These are phyloP conservation scores for Diaporthe eres DNA, from an alignment of 2,329 filamentous ascomycete genomes.

Conservation along the genomic window DNA sequence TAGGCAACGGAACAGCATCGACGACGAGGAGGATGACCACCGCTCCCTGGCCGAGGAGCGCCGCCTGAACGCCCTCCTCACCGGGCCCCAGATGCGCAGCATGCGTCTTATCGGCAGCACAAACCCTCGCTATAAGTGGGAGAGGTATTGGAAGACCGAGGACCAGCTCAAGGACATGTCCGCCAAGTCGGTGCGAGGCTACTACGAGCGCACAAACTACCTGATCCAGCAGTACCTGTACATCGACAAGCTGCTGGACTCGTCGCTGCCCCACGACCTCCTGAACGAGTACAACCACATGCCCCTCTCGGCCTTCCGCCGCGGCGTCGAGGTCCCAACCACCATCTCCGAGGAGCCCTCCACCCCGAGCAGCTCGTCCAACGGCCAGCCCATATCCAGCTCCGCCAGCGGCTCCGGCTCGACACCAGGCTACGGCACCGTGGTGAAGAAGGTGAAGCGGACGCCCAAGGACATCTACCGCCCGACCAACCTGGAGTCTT, in stretches of 20 bases:
- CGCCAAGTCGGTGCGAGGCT: constrained; percentile 78
- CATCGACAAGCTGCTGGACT: constrained; percentile 91
- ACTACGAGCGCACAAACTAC: constrained; percentile 91
- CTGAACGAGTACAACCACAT: constrained; percentile 88
- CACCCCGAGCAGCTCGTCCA: constrained; percentile 47
- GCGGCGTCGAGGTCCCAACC: constrained; percentile 73
- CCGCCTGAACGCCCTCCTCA: constrained; percentile 71
- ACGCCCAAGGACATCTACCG: constrained; percentile 89
- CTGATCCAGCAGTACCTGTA: constrained; percentile 94
- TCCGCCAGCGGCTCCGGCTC: constrained; percentile 43
- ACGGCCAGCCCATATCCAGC: constrained; percentile 46
- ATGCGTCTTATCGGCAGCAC: constrained; percentile 90
- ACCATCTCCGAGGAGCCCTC: constrained; percentile 81
- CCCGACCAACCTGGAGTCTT: constrained; percentile 34
- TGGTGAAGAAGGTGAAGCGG: constrained; percentile 73
- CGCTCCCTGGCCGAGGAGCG: constrained; percentile 66
- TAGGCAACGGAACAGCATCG: constrained; percentile 39
- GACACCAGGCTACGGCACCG: constrained; percentile 40
- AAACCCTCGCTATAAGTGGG: constrained; percentile 89
- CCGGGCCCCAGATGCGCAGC: constrained; percentile 81
- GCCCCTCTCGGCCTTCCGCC: constrained; percentile 67
- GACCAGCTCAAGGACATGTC: constrained; percentile 80
- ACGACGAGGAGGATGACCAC: constrained; percentile 58
- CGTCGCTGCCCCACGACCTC: constrained; percentile 90
- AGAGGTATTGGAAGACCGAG: constrained; percentile 87